A percentile compares a stretch with the other conserved stretches of the same genome.
These are phyloP conservation scores for Falciphora oryzae DNA, from an alignment of 2,329 filamentous ascomycete species.

Conservation along the genomic window DNA sequence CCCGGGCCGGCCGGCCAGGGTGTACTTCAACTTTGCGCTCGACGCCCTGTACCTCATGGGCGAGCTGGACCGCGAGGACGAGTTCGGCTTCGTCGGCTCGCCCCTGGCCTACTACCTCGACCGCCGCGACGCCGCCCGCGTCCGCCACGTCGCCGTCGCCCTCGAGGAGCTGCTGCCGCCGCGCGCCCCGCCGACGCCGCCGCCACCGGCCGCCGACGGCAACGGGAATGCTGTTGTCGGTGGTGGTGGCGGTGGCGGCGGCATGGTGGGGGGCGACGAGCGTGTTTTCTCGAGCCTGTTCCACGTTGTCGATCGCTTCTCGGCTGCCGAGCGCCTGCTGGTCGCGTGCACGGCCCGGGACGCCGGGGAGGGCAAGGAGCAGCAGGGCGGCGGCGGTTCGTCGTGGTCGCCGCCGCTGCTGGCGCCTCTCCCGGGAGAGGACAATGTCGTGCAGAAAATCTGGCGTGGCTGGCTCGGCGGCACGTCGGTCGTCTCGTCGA, in stretches of 20 bases:
- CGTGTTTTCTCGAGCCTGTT: constrained; percentile 42
- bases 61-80: constrained; percentile 41
- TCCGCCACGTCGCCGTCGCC: constrained; percentile 37
- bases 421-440: constrained; percentile 22
- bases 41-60: constrained; percentile 43
- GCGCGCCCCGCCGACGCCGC: constrained; percentile 26
- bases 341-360: constrained; percentile 30
- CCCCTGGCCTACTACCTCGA: constrained; percentile 44
- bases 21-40: constrained; percentile 42
- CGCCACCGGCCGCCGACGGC: constrained; percentile 16
- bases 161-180: constrained; percentile 34
- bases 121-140: constrained; percentile 35
- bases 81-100: constrained; percentile 36
- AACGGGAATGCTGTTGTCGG: neutral
- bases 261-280: constrained; percentile 22
- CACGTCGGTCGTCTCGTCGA: constrained; percentile 31
- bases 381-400: constrained; percentile 18
- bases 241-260: neutral
- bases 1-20: constrained; percentile 17
- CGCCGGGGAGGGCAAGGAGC: neutral
- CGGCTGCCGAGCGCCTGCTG: constrained; percentile 28
- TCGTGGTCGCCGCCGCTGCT: constrained; percentile 29
- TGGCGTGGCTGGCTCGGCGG: constrained; percentile 42
- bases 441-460: constrained; percentile 40
- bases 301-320: constrained; percentile 42